Evolutionary conservation across 805 yeast species (phyloP), one percentile per base, ranked within the genome.

Genomic region (Tetrapisispora namnaoensis): DNA sequence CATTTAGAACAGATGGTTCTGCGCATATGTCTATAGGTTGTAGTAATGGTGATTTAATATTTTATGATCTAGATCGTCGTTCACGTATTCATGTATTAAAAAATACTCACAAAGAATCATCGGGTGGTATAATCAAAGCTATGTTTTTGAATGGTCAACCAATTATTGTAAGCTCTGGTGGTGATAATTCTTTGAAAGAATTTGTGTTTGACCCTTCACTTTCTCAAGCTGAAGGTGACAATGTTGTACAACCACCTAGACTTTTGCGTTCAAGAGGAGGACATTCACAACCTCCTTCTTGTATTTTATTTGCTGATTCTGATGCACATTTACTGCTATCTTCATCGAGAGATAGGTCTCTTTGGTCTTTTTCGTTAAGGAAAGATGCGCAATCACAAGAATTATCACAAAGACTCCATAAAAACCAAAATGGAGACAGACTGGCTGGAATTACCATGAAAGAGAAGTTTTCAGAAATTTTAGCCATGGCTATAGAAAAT

Each of bases 361-460:
- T 95, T 56, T 93, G 98, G 98, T 76, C 80, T 9, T 91, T 93
- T 59, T 90, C 98, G 1, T 72, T 93, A 47, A 77, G 98, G 58
- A 93, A 93, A 64, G 98, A 93, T 66, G 95, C 97, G 0, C 99
- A 93, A 68, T 86, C 95, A 4, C 96, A 87, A 60, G 95, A 89
- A 62, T 70, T 93, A 59, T 89, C 97, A 0, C 97, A 90, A 67
- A 78, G 85, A 55, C 70, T 77, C 20, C 72, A 71, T 42, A 73
- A 73, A 55, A 69, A 66, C 20, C 51, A 59, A 13, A 72, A 73
- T 50, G 77, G 77, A 39, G 63, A 64, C 36, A 75, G 84, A 55
- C 69, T 71, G 46, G 84, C 77, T 5, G 89, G 90, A n/a, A 67
- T 71, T 28, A 70, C 76, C 30, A 69, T 78, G 57, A 77, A 75